Conservation (phyloP, 2,329 filamentous ascomycete genomes). For the Ambrosiella beaveri region DNA sequence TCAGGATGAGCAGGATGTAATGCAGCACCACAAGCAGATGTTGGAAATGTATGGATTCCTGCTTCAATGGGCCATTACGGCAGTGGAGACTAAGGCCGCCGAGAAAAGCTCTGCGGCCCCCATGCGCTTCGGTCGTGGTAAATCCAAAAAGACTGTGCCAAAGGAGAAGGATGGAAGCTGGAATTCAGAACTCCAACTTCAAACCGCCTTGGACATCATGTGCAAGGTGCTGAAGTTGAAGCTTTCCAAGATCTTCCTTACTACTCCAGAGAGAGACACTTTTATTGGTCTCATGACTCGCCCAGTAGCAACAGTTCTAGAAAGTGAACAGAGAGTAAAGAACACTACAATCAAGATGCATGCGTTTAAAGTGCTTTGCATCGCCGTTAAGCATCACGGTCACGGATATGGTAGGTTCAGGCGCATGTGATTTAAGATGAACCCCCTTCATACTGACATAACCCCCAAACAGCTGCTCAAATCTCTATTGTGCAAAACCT, state of each 20-base stretch:
- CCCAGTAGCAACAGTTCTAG: constrained; percentile 81
- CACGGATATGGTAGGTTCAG: constrained; percentile 66
- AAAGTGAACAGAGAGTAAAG: constrained; percentile 87
- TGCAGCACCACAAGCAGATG: constrained; percentile 75
- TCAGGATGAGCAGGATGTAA: constrained; percentile 68
- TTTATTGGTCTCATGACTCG: constrained; percentile 85
- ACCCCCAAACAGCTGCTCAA: constrained; percentile 53
- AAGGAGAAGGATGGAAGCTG: constrained; percentile 54
- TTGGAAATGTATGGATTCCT: constrained; percentile 90
- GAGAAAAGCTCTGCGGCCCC: constrained; percentile 63
- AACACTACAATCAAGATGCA: constrained; percentile 83
- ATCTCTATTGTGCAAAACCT: constrained; percentile 95
- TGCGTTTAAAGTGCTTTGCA: constrained; percentile 88
- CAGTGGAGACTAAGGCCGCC: constrained; percentile 82
- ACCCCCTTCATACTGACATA: constrained; percentile 17
- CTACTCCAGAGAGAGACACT: constrained; percentile 88
- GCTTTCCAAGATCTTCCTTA: constrained; percentile 81
- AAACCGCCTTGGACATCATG: constrained; percentile 81
- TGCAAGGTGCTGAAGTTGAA: constrained; percentile 90
- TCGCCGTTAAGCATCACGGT: constrained; percentile 93
- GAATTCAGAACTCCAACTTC: constrained; percentile 79
- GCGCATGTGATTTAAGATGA: too few relatives aligned
- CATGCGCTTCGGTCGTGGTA: constrained; percentile 53
- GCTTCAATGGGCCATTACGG: constrained; percentile 84
- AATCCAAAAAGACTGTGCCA: constrained; percentile 53